phyloP scores from a whole-genome alignment of 495 filamentous ascomycete species.

The Daldinia bambusicola region DNA sequence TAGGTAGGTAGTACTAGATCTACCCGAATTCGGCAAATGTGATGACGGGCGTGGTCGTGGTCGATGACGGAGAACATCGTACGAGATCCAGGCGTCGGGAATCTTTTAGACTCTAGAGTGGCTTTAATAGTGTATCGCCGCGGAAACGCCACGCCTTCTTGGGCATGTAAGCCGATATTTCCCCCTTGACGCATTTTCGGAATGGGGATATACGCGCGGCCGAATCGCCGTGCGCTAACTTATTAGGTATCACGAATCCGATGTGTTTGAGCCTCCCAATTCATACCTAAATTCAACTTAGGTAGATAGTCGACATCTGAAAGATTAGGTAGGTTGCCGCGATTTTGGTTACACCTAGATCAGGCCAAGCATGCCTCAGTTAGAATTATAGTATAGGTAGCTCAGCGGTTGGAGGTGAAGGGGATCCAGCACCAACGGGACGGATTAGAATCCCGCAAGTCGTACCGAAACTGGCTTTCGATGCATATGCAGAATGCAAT shows the following conservation, averaged over 20 bases:
- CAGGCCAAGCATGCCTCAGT: conserved; percentile 14
- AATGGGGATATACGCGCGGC: neutral
- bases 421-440: conserved; percentile 10
- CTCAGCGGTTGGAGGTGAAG: conserved; percentile 7
- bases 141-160: neutral
- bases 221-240: neutral
- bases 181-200: neutral
- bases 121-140: neutral
- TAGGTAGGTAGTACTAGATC: too few relatives aligned
- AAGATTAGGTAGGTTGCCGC: neutral
- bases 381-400: neutral
- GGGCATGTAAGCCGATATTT: neutral
- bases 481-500: conserved; percentile 40
- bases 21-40: neutral
- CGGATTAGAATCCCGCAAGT: conserved; percentile 8
- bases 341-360: conserved; percentile 7
- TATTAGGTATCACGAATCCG: too few relatives aligned
- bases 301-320: neutral
- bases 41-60: too few relatives aligned
- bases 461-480: conserved; percentile 14
- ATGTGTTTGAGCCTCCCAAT: too few relatives aligned
- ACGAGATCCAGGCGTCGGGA: neutral
- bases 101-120: neutral
- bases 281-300: too few relatives aligned
- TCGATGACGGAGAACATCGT: neutral